Base-by-base conservation (phyloP, 2,329 filamentous ascomycete genomes). In the Seiridium cupressi region DNA sequence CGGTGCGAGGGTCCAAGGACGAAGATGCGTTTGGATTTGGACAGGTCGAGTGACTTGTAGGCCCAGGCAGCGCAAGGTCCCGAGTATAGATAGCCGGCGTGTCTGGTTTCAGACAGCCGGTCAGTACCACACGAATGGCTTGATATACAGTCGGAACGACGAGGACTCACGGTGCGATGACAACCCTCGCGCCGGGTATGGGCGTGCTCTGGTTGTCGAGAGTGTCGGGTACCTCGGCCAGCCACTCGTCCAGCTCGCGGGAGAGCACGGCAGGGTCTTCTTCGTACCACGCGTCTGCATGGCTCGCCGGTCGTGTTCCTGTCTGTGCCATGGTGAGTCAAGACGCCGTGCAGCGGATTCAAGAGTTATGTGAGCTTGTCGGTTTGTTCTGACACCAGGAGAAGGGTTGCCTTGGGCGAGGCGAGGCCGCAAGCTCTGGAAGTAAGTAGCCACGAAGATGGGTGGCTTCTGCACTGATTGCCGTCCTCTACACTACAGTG, bases 1-100 rank as follows among this genome's bases (percentile, higher is more conserved):
- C 94, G 92, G 70, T 99, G 95, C 1, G 94, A 97, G 2, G 95
- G 95, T 0, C 95, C 95, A 13, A 99, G 85, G 47, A 99, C 81
- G 71, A 99, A 98, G 64, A 99, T 85, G 3, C 93, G 89, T 76
- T 96, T 96, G 32, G 88, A 89, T 62, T 86, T 85, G 61, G 87
- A 89, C 59, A 98, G 83, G 73, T 98, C 93, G 55, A 96, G 87
- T 5, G 86, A 85, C 75, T 92, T 95, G 78, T 98, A 99, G 7
- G 95, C 95, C 88, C 92, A 98, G 48, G 93, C 95, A 48, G 95
- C 95, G 66, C 92, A 94, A 44, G 89, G 86, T 6, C 95, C 95
- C 3, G 95, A 99, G 80, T 94, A 98, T 2, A 85, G 80, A 77
- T 97, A 99, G 62, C 95, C 95, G 61, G 95, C 95, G 74, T 99